Base-by-base conservation (phyloP, 2,329 filamentous ascomycete species). In the Neonectria coccinea region DNA sequence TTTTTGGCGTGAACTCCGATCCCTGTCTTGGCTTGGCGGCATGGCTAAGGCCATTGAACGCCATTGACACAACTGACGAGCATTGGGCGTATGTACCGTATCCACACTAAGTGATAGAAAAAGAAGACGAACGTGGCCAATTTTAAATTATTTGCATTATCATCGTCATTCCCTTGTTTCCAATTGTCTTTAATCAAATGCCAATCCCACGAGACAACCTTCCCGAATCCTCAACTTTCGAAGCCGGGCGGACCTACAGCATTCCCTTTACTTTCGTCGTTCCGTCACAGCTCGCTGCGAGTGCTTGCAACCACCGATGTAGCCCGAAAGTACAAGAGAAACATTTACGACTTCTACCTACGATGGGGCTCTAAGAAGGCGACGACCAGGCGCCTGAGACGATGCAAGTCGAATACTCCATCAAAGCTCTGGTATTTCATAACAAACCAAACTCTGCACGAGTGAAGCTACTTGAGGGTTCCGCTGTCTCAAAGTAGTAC, bases 371-470 rank as follows among this genome's bases (percentile, higher is more conserved):
- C 1, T 72, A 67, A 68, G 59, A 71, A 14, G 67, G 65, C 4
- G 65, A 70, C 16, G 70, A 72, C 5, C 68, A 70, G 36, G 56
- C 60, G 1, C 66, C 69, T 7, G 70, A 72, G 20, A 70, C 66
- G 0, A 9, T 66, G 1, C 33, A 16, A 10, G 39, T 73, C 4
- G 52, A 62, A 1, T 72, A 72, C 7, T 58, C 59, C 1, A 59
- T 72, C 7, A 59, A 61, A 3, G 62, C 57, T 0, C 47, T 60
- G 5, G 53, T 61, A 0, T 11, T 31, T 7, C 48, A 53, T 1
- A 50, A 2, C 16, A 63, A 29, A 6, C 8, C n/a, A 12, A 29
- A 47, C 4, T 39, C 29, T 20, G 36, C 18, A 9, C 31, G 29
- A 16, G 42, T 44, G 7, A 44, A 29, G 29, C 39, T 39, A 8